A percentile compares a stretch with the other conserved stretches of the same genome.
Evolutionary conservation across 2,329 filamentous ascomycete genomes (phyloP).

Genomic region (Acephala macrosclerotiorum): DNA sequence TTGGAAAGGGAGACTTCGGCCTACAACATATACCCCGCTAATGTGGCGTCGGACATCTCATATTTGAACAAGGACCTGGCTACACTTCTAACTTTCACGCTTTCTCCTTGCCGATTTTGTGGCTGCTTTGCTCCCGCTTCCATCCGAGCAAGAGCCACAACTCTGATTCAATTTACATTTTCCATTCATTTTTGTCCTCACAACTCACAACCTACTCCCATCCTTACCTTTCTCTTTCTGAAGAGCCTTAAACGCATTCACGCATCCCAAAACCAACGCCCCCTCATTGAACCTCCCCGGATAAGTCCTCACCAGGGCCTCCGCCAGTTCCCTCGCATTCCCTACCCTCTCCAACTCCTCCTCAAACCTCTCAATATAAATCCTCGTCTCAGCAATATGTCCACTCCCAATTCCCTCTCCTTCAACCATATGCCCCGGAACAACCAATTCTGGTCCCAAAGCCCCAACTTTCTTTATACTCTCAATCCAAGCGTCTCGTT

Average conservation of each 20-base stretch:
- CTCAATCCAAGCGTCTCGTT: conserved; percentile 45
- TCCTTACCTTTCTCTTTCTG: not conserved
- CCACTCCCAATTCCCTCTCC: conserved; percentile 41
- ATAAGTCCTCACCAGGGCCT: conserved; percentile 22
- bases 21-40: no score
- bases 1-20: no score
- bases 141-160: no score
- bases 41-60: not conserved
- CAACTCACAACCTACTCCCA: conserved; percentile 12
- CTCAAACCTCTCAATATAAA: conserved; percentile 40
- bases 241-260: conserved; percentile 17
- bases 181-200: not conserved
- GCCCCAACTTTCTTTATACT: conserved; percentile 44
- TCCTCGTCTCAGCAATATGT: conserved; percentile 38
- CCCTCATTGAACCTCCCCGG: conserved; percentile 24
- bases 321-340: conserved; percentile 20
- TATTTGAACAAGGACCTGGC: not conserved
- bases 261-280: conserved; percentile 16
- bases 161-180: no score
- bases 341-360: conserved; percentile 8
- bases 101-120: not conserved
- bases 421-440: conserved; percentile 43
- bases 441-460: conserved; percentile 44
- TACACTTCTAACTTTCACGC: not conserved
- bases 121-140: no score